Evolutionary conservation across 192 early-diverging fungal genomes (phyloP).

Genomic region (Mycoemilia scoparia): DNA sequence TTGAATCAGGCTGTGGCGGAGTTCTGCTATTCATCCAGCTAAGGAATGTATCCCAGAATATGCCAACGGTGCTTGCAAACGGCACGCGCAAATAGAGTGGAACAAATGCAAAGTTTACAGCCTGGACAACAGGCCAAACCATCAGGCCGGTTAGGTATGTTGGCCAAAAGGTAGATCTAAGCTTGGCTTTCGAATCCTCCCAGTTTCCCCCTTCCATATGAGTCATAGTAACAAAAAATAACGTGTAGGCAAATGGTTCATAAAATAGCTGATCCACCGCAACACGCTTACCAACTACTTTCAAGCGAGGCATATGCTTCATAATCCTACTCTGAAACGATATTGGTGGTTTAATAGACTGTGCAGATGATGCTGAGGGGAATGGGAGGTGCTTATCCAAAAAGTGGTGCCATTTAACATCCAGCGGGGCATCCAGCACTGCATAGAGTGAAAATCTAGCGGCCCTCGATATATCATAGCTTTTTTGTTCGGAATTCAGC

Average conservation of each 20-base stretch:
- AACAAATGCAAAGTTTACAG: constrained; percentile 57
- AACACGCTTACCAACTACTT: constrained; percentile 23
- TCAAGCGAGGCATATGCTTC: constrained; percentile 11
- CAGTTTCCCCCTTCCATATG: constrained; percentile 20
- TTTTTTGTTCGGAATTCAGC: too few relatives aligned
- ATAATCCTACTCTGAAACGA: constrained; percentile 10
- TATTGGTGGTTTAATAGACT: constrained; percentile 2
- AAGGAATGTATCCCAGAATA: constrained; percentile 60
- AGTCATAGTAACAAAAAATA: constrained; percentile 28
- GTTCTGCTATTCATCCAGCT: constrained; percentile 51
- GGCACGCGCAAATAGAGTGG: constrained; percentile 52
- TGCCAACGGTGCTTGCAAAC: constrained; percentile 49
- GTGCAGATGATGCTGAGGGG: constrained; percentile 6
- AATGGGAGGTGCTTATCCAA: constrained; percentile 25
- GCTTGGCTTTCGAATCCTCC: constrained; percentile 10
- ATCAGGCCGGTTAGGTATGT: constrained; percentile 26
- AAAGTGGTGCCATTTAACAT: constrained; percentile 28
- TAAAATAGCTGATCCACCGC: constrained; percentile 17
- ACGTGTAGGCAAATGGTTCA: constrained; percentile 20
- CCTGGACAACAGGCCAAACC: constrained; percentile 56
- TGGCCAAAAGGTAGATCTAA: constrained; percentile 11
- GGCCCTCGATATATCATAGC: constrained; percentile 22
- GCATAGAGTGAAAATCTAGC: constrained; percentile 24
- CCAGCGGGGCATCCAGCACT: constrained; percentile 21
- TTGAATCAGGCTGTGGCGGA: too few relatives aligned